A percentile compares a stretch with the other conserved stretches of the same genome.
Evolutionary conservation across 352 stramenopile genomes (phyloP).

Genomic region (Ophiocytium majus): DNA sequence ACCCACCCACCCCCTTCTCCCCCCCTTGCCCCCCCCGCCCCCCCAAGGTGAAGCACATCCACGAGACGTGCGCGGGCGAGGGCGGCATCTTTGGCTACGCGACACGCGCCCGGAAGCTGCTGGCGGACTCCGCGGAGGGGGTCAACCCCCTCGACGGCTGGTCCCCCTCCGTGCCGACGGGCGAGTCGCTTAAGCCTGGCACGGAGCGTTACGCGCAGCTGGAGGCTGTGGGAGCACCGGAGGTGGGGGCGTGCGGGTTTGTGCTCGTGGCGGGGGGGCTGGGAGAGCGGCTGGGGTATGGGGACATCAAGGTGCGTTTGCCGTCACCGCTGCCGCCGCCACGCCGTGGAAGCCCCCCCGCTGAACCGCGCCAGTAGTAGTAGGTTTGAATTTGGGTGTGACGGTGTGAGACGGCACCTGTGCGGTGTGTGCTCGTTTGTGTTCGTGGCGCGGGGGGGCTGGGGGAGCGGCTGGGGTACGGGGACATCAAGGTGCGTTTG

Average conservation of each 20-base stretch:
- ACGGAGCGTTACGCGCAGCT: slow-evolving; percentile 67
- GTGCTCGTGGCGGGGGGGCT: slow-evolving; percentile 94
- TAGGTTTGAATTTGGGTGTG: too few species aligned
- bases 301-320: slow-evolving; percentile 91
- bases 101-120: slow-evolving; percentile 59
- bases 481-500: slow-evolving; percentile 94
- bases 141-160: slow-evolving; percentile 69
- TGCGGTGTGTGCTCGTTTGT: slow-evolving; percentile 70
- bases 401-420: too few species aligned
- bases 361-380: too few species aligned
- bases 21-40: neutral
- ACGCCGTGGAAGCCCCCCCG: too few species aligned
- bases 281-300: slow-evolving; percentile 92
- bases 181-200: slow-evolving; percentile 64
- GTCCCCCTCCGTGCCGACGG: slow-evolving; percentile 57
- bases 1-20: too few species aligned
- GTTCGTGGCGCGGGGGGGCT: slow-evolving; percentile 87
- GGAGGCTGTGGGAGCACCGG: slow-evolving; percentile 64
- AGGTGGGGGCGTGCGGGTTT: slow-evolving; percentile 71
- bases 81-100: slow-evolving; percentile 65
- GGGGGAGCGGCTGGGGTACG: slow-evolving; percentile 92
- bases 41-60: slow-evolving; percentile 53
- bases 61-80: slow-evolving; percentile 59
- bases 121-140: slow-evolving; percentile 64
- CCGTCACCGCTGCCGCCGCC: too few species aligned